Evolutionary conservation across 352 stramenopile genomes (phyloP).

Genomic region (Phytophthora pinifolia): DNA sequence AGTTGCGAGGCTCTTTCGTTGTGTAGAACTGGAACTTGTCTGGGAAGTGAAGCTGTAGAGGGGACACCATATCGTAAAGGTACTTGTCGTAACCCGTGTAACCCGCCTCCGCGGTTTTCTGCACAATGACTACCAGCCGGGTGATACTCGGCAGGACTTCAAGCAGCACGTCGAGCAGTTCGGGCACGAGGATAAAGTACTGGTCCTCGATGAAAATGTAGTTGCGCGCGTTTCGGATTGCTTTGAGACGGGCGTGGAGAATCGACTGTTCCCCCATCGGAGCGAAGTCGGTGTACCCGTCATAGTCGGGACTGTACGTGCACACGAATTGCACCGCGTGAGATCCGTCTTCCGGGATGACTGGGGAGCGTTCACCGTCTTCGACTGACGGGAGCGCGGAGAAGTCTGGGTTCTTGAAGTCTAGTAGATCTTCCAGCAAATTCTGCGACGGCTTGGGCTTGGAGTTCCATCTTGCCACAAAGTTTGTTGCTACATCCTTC

Average conservation of each 20-base stretch:
- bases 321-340: constrained; percentile 43
- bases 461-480: constrained; percentile 54
- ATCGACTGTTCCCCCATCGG: constrained; percentile 50
- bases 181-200: constrained; percentile 40
- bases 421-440: constrained; percentile 33
- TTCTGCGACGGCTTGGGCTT: constrained; percentile 24
- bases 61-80: constrained; percentile 16
- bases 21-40: constrained; percentile 16
- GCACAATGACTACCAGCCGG: constrained; percentile 46
- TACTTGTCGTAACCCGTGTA: constrained; percentile 17
- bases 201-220: constrained; percentile 62
- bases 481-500: constrained; percentile 52
- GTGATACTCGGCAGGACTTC: constrained; percentile 29
- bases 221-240: constrained; percentile 45
- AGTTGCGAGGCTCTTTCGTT: constrained; percentile 9
- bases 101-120: constrained; percentile 23
- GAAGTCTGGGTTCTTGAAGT: constrained; percentile 39
- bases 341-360: constrained; percentile 11
- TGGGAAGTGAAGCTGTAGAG: constrained; percentile 7
- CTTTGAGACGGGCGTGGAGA: constrained; percentile 42
- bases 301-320: constrained; percentile 20
- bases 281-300: constrained; percentile 40
- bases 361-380: background rate
- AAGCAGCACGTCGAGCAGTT: constrained; percentile 34
- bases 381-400: constrained; percentile 10